Evolutionary conservation across 495 filamentous ascomycete genomes (phyloP), one percentile per base, ranked within the genome.

Genomic region (Annulohypoxylon nitens): DNA sequence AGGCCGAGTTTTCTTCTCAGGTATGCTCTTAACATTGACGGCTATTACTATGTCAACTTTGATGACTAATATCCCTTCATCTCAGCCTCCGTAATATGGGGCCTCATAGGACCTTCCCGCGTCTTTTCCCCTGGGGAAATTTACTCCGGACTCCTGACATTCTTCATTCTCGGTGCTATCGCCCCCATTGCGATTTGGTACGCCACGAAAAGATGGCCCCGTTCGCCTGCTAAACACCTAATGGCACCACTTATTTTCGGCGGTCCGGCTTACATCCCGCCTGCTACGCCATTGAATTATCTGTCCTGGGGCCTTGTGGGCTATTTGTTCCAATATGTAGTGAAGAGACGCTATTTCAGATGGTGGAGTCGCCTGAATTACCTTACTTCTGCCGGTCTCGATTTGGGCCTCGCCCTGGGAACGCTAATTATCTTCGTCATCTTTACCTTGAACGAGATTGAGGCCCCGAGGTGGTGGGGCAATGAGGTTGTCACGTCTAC

Each of bases 331-430:
- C 89, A 93, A 73, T 85, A 87, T 58, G 63, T 85, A 14, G 80
- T 93, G 60, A 83, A 85, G 62, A 86, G 85, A 37, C 81, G 85
- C 2, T 81, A 87, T 67, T 87, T 89, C 54, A 84, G 81, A 0
- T 93, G 91, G 91, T 93, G 91, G 91, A 86, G 86, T 25, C 83
- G 90, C 37, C 84, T 82, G 78, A 90, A 91, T 70, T 92, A 90
- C 69, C 81, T 91, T 37, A 85, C 89, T 4, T 88, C 88, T 16
- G 87, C 88, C 1, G 89, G 86, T 0, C 79, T 92, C 12, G 89
- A 91, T 67, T 83, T 88, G 18, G 90, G 88, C 1, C 83, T 92
- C 47, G 90, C 90, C 2, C 81, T 91, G 1, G 81, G 84, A 4
- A 91, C 89, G 2, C 82, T 90, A 58, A 81, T 89, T 45, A 89